A percentile compares a stretch with the other conserved stretches of the same genome.
These are phyloP conservation scores for Arctium lappa DNA, from an alignment of 129 eudicot species.

Conservation along the genomic window DNA sequence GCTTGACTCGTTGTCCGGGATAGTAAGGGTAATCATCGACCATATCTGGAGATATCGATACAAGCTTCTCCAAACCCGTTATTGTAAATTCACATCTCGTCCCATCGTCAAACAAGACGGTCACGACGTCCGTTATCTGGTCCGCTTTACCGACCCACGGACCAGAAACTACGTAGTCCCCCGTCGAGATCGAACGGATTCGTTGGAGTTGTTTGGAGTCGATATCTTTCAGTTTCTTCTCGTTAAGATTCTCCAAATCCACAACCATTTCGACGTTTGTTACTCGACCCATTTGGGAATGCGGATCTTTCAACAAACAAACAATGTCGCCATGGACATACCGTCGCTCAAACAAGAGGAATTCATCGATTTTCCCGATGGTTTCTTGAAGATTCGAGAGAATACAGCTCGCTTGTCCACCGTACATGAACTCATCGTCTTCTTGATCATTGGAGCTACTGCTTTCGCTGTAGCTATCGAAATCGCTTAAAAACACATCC, in stretches of 20 bases:
- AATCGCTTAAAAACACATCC: constrained; percentile 68
- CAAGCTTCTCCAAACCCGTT: constrained; percentile 46
- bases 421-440: constrained; percentile 59
- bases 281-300: constrained; percentile 69
- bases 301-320: constrained; percentile 40
- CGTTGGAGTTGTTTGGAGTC: constrained; percentile 46
- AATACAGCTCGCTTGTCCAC: constrained; percentile 74
- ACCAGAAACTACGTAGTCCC: constrained; percentile 65
- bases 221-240: constrained; percentile 44
- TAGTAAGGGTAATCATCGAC: constrained; percentile 81
- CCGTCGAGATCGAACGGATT: constrained; percentile 56
- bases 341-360: constrained; percentile 74
- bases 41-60: constrained; percentile 52
- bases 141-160: constrained; percentile 89
- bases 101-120: constrained; percentile 76
- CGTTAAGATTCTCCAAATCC: constrained; percentile 67
- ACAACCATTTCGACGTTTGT: constrained; percentile 50
- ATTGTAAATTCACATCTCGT: constrained; percentile 49
- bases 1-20: constrained; percentile 82
- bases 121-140: constrained; percentile 49
- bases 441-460: constrained; percentile 74
- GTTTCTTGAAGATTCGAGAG: constrained; percentile 82
- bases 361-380: constrained; percentile 79
- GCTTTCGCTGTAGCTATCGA: constrained; percentile 85
- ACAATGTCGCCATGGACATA: constrained; percentile 72